Evolutionary conservation across 371 early-diverging fungal species (phyloP).

Genomic region (Parasitella parasitica): DNA sequence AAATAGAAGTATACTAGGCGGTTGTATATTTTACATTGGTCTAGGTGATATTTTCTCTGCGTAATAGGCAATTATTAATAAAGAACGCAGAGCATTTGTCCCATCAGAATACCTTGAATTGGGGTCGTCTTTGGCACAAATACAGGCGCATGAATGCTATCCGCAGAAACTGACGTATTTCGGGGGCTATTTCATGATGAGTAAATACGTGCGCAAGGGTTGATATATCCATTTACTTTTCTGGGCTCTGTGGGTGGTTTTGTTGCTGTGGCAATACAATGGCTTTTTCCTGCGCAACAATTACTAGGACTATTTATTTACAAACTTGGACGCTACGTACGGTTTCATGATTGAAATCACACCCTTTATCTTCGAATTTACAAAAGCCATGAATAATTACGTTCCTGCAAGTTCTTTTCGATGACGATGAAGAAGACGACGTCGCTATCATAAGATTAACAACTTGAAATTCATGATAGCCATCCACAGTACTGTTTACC

Average conservation of each 20-base stretch:
- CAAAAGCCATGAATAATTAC: slow-evolving; percentile 86
- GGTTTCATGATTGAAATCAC: slow-evolving; percentile 81
- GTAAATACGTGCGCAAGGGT: background rate
- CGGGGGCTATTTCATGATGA: background rate
- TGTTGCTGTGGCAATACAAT: slow-evolving; percentile 8
- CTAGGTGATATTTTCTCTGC: background rate
- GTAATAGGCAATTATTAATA: background rate
- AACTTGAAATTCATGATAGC: background rate
- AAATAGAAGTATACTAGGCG: background rate
- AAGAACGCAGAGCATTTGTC: background rate
- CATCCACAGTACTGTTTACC: background rate
- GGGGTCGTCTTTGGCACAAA: slow-evolving; percentile 60
- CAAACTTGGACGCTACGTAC: slow-evolving; percentile 34
- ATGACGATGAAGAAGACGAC: background rate
- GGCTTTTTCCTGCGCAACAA: slow-evolving; percentile 8
- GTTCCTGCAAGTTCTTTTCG: slow-evolving; percentile 71
- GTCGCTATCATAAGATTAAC: background rate
- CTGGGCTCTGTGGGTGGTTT: background rate
- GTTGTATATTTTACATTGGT: background rate
- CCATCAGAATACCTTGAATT: slow-evolving; percentile 25
- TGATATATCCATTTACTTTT: background rate
- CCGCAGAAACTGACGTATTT: slow-evolving; percentile 48
- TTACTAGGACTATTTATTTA: background rate
- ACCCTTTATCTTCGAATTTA: slow-evolving; percentile 82
- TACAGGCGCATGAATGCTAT: slow-evolving; percentile 62